A percentile compares a stretch with the other conserved stretches of the same genome.
Evolutionary conservation across 2,329 filamentous ascomycete genomes (phyloP).

Genomic region (Beauveria brongniartii): DNA sequence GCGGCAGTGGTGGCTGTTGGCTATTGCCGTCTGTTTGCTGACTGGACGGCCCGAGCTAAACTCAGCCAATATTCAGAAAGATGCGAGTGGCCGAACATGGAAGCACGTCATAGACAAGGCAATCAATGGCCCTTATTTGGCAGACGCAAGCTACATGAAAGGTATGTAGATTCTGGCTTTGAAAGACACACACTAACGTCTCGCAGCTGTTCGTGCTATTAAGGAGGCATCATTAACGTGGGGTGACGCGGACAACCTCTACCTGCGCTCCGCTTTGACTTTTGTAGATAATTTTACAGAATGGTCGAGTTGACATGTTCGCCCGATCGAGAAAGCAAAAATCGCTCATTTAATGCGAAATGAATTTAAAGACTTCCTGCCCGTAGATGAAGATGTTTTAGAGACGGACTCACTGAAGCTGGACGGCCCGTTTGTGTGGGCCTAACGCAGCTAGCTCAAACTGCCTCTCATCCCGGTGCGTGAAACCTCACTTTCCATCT

Average conservation of each 20-base stretch:
- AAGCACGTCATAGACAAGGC: constrained; percentile 65
- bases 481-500: not conserved
- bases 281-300: constrained; percentile 67
- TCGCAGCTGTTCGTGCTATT: constrained; percentile 60
- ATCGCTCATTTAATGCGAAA: not conserved
- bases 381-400: not conserved
- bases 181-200: constrained; percentile 5
- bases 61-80: constrained; percentile 50
- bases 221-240: constrained; percentile 66
- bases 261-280: constrained; percentile 59
- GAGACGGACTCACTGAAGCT: not conserved
- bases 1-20: constrained; percentile 83
- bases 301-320: constrained; percentile 42
- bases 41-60: constrained; percentile 67
- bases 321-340: not conserved
- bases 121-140: constrained; percentile 56
- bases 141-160: constrained; percentile 81
- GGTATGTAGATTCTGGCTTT: constrained; percentile 35
- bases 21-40: constrained; percentile 67
- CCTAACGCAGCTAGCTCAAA: not conserved
- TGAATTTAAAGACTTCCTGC: not conserved
- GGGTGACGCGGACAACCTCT: constrained; percentile 60
- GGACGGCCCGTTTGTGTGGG: constrained; percentile 1
- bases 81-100: constrained; percentile 65
- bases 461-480: not conserved